A percentile compares a stretch with the other conserved stretches of the same genome.
phyloP scores from a whole-genome alignment of 2,329 filamentous ascomycete genomes.

The Colletotrichum salicis region DNA sequence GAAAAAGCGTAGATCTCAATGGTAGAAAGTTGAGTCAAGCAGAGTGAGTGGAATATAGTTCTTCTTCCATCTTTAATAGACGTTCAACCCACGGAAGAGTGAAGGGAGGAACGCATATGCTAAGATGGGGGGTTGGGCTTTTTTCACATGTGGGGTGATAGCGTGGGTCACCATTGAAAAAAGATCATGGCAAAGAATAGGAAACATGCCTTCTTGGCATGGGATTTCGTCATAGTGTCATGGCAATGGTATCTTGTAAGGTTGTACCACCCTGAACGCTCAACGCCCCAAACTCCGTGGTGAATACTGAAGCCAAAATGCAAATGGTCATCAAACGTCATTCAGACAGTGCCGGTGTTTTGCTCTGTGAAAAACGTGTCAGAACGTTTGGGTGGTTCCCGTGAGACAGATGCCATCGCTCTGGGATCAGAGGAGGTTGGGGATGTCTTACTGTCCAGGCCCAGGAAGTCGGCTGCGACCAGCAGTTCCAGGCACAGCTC shows the following conservation, averaged over 20 bases:
- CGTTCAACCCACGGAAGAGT: constrained; percentile 63
- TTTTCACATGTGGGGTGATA: constrained; percentile 2
- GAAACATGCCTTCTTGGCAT: constrained; percentile 11
- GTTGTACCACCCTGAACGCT: constrained; percentile 5
- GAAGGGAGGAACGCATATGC: constrained; percentile 64
- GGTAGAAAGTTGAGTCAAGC: constrained; percentile 53
- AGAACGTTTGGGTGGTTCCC: constrained; percentile 5
- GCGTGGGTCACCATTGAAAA: background rate
- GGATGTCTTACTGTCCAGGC: constrained; percentile 67
- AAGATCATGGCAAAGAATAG: background rate
- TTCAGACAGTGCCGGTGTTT: constrained; percentile 26
- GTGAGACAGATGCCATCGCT: background rate
- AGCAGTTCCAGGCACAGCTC: constrained; percentile 82
- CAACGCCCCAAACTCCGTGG: constrained; percentile 32
- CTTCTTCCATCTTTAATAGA: constrained; percentile 66
- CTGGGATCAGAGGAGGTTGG: constrained; percentile 20
- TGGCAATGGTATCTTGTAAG: constrained; percentile 29
- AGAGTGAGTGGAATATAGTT: constrained; percentile 63
- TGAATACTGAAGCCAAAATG: constrained; percentile 42
- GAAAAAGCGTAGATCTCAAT: constrained; percentile 61
- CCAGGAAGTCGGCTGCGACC: constrained; percentile 81
- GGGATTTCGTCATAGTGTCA: constrained; percentile 25
- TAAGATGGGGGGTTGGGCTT: constrained; percentile 55
- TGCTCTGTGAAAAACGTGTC: constrained; percentile 31
- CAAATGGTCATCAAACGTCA: constrained; percentile 25